phyloP scores from a whole-genome alignment of 2,329 filamentous ascomycete genomes.

The Camillea tinctor region DNA sequence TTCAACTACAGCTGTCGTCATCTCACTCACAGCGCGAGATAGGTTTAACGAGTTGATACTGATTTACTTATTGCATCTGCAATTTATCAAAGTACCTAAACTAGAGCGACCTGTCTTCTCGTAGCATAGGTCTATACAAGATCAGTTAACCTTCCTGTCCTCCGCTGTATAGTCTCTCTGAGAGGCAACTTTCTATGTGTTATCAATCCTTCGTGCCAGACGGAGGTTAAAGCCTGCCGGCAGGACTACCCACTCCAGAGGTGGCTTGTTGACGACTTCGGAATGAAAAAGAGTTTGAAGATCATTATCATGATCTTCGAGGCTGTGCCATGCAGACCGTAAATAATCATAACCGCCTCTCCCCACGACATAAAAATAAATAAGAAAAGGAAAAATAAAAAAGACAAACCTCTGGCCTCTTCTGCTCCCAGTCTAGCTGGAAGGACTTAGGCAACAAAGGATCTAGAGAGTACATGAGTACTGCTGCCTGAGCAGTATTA shows the following conservation, averaged over 20 bases:
- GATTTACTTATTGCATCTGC: neutral
- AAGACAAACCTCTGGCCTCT: neutral
- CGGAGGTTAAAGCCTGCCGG: neutral
- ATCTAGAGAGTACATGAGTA: neutral
- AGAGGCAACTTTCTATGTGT: neutral
- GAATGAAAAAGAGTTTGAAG: neutral
- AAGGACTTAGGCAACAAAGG: neutral
- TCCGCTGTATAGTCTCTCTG: neutral
- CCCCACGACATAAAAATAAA: neutral
- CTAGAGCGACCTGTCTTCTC: neutral
- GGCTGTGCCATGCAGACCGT: neutral
- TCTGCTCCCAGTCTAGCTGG: neutral
- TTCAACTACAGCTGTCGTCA: neutral
- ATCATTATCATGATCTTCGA: neutral
- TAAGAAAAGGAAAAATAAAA: neutral
- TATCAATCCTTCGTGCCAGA: neutral
- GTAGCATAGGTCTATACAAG: neutral
- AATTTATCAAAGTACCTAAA: neutral
- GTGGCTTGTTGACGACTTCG: neutral
- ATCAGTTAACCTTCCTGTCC: neutral
- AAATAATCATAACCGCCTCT: neutral
- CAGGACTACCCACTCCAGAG: neutral
- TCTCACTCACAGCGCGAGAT: neutral
- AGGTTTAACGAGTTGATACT: neutral
- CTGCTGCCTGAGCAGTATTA: neutral